Conservation (phyloP, 2,329 filamentous ascomycete species). For the Ophiostoma ulmi region DNA sequence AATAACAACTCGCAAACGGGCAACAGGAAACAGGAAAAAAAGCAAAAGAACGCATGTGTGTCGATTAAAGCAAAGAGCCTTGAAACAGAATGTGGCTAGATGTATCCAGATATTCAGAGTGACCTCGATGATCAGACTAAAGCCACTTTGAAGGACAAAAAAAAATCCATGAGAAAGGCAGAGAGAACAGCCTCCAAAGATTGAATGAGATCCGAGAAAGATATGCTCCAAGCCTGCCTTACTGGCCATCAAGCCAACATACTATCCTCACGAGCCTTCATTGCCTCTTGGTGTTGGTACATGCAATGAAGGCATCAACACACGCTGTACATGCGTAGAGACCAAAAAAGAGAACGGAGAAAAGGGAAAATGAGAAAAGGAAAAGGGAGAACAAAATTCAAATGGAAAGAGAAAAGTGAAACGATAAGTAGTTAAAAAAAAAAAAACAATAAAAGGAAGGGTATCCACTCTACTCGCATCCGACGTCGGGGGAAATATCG, state of each 20-base stretch:
- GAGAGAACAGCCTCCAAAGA: neutral
- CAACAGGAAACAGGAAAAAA: neutral
- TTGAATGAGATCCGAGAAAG: neutral
- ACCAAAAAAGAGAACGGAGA: constrained; percentile 15
- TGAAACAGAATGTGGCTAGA: too few relatives aligned
- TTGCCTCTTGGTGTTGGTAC: neutral
- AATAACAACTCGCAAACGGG: neutral
- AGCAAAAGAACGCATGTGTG: neutral
- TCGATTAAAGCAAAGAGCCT: neutral
- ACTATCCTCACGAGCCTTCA: constrained; percentile 17
- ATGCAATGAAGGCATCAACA: constrained; percentile 20
- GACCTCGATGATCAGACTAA: neutral
- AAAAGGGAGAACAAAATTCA: neutral
- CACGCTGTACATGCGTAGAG: constrained; percentile 19
- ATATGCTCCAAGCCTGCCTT: neutral
- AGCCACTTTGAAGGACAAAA: neutral
- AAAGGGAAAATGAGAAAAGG: neutral
- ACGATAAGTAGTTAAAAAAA: constrained; percentile 16
- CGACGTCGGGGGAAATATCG: constrained; percentile 11
- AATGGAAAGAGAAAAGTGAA: constrained; percentile 9
- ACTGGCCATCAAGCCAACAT: neutral
- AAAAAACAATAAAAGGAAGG: constrained; percentile 25
- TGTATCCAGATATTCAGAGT: too few relatives aligned
- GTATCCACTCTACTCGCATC: constrained; percentile 28
- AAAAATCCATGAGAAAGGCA: neutral